Evolutionary conservation across 1,284 basidiomycete species (phyloP).

Genomic region (Phellinidium pouzarii): DNA sequence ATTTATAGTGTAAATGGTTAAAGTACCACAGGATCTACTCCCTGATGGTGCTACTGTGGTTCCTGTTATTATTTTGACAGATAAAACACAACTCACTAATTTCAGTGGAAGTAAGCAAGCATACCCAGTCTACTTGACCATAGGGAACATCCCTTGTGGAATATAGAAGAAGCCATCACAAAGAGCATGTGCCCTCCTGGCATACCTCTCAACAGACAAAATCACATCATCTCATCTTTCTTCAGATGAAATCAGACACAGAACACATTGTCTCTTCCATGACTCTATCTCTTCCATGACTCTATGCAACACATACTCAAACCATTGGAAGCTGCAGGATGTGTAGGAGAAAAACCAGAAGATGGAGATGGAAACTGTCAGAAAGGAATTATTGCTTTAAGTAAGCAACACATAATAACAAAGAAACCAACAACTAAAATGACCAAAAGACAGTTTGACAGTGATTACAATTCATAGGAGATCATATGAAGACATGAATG

Average conservation of each 20-base stretch:
- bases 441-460: too few relatives aligned
- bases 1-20: not conserved
- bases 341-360: too few relatives aligned
- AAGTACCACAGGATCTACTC: not conserved
- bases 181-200: slow-evolving; percentile 28
- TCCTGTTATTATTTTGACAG: slow-evolving; percentile 18
- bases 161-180: slow-evolving; percentile 9
- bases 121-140: slow-evolving; percentile 20
- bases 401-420: too few relatives aligned
- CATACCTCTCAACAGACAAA: slow-evolving; percentile 35
- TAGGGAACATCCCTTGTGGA: slow-evolving; percentile 20
- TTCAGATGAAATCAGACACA: slow-evolving; percentile 20
- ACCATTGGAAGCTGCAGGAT: slow-evolving; percentile 29
- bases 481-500: too few relatives aligned
- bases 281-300: slow-evolving; percentile 37
- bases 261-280: slow-evolving; percentile 32
- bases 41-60: slow-evolving; percentile 8
- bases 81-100: slow-evolving; percentile 20
- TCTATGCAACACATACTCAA: slow-evolving; percentile 31
- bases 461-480: too few relatives aligned
- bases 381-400: too few relatives aligned
- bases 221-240: slow-evolving; percentile 28
- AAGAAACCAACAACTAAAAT: too few relatives aligned
- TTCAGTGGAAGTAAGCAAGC: slow-evolving; percentile 19
- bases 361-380: too few relatives aligned